Conservation (phyloP, 495 filamentous ascomycete species). For the Tuber aestivum region DNA sequence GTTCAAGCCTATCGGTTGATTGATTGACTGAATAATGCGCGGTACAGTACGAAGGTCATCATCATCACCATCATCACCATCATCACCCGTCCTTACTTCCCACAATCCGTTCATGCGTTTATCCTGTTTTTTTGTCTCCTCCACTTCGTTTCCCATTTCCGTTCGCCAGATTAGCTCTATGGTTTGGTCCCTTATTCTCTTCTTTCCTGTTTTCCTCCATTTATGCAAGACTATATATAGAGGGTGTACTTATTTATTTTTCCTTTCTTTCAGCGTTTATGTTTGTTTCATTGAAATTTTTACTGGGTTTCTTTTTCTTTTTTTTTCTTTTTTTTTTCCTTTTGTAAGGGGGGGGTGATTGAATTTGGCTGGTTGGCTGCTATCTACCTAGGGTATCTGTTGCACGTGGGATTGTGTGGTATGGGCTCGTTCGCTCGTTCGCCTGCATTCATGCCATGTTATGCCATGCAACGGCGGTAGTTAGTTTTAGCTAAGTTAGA, state of each 20-base stretch:
- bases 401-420: slow-evolving; percentile 3
- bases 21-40: neutral
- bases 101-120: neutral
- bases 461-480: slow-evolving; percentile 1
- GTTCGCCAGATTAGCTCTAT: neutral
- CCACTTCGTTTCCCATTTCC: neutral
- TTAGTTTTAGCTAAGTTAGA: neutral
- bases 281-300: neutral
- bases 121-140: neutral
- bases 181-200: neutral
- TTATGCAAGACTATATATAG: neutral
- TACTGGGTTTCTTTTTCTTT: too few relatives aligned
- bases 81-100: neutral
- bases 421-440: neutral
- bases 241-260: neutral
- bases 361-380: neutral
- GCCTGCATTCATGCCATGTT: neutral
- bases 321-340: neutral
- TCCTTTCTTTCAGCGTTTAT: neutral
- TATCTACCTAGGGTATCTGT: neutral
- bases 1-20: neutral
- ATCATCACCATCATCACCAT: neutral
- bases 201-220: neutral
- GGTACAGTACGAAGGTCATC: neutral
- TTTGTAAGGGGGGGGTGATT: neutral